phyloP scores from a whole-genome alignment of 371 early-diverging fungal species.

The Apophysomyces elegans region DNA sequence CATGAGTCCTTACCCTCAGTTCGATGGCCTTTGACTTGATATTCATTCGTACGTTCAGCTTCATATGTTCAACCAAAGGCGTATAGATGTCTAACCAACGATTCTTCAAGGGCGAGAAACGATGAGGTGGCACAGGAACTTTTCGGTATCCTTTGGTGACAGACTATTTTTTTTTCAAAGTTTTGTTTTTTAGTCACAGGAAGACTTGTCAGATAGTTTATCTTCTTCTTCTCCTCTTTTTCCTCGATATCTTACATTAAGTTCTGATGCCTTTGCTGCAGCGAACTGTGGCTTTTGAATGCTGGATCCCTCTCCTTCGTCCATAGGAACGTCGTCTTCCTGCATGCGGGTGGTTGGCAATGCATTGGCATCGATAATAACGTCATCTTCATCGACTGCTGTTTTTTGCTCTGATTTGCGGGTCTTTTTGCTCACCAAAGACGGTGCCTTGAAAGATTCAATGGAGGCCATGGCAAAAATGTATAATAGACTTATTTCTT shows the following conservation, averaged over 20 bases:
- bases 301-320: slow-evolving; percentile 40
- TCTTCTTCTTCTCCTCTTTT: too few species aligned
- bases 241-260: slow-evolving; percentile 26
- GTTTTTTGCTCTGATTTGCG: slow-evolving; percentile 39
- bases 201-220: not conserved
- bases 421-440: slow-evolving; percentile 54
- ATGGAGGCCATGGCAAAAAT: slow-evolving; percentile 48
- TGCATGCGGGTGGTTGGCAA: slow-evolving; percentile 49
- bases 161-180: not conserved
- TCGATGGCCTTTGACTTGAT: slow-evolving; percentile 89
- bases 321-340: slow-evolving; percentile 57
- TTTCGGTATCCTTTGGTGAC: slow-evolving; percentile 68
- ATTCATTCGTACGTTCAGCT: slow-evolving; percentile 98
- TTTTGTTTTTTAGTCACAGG: slow-evolving; percentile 32
- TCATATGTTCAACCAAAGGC: slow-evolving; percentile 98
- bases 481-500: too few species aligned
- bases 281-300: slow-evolving; percentile 45
- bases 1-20: slow-evolving; percentile 62
- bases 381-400: slow-evolving; percentile 61
- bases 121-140: slow-evolving; percentile 92
- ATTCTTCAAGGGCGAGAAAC: slow-evolving; percentile 91
- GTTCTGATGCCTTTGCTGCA: slow-evolving; percentile 38
- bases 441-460: slow-evolving; percentile 60
- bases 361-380: slow-evolving; percentile 65
- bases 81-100: slow-evolving; percentile 99